These are phyloP conservation scores for Chamaecyparis obtusa DNA, from an alignment of 75 land plant species.

Conservation along the genomic window DNA sequence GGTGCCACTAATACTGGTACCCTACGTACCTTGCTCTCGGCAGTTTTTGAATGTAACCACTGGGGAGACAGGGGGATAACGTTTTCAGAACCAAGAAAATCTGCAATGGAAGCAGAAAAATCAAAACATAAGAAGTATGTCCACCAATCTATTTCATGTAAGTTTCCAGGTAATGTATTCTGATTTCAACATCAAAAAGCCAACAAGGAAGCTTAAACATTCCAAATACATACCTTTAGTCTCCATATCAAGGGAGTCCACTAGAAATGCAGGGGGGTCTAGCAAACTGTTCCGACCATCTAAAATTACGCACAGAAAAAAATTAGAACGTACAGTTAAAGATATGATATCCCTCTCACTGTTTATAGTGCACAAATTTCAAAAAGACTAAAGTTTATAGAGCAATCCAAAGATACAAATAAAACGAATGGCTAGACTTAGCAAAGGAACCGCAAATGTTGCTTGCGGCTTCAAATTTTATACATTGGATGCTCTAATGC, in stretches of 20 bases:
- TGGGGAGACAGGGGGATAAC: conserved; percentile 70
- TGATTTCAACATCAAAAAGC: background rate
- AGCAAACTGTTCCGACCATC: background rate
- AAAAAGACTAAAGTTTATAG: background rate
- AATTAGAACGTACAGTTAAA: background rate
- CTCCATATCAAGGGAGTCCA: conserved; percentile 1
- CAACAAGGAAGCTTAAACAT: background rate
- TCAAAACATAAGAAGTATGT: background rate
- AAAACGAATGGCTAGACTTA: background rate
- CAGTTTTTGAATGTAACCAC: conserved; percentile 68
- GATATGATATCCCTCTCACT: background rate
- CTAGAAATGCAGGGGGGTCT: background rate
- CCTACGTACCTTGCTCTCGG: conserved; percentile 39
- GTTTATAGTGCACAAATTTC: background rate
- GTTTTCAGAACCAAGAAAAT: conserved; percentile 45
- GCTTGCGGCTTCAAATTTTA: background rate
- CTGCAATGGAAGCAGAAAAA: conserved; percentile 27
- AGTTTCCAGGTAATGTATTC: background rate
- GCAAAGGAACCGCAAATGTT: background rate
- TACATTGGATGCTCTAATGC: background rate
- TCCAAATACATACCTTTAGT: background rate
- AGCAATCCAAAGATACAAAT: background rate
- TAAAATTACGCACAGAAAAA: background rate
- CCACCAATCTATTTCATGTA: background rate
- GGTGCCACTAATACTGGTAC: conserved; percentile 16